Evolutionary conservation across 2,329 filamentous ascomycete species (phyloP).

Genomic region (Trichophyton rubrum): DNA sequence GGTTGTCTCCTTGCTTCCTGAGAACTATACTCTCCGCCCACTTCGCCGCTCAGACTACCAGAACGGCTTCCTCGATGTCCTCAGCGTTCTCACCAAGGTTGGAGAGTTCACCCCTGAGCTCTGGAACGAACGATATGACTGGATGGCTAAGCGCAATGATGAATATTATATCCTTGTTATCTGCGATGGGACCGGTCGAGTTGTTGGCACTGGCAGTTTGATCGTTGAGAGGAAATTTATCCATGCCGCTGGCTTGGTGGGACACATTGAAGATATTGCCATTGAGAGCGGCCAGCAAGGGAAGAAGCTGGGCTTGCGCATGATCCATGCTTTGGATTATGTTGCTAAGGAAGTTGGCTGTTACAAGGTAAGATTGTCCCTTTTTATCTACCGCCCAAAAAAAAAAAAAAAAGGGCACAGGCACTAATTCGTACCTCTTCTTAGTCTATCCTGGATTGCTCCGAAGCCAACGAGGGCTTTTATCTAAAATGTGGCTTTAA

Average conservation of each 20-base stretch:
- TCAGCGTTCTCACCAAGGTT: conserved; percentile 83
- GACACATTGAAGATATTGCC: conserved; percentile 96
- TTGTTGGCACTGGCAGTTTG: conserved; percentile 85
- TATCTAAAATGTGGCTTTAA: conserved; percentile 97
- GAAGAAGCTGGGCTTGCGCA: conserved; percentile 83
- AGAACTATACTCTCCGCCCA: conserved; percentile 71
- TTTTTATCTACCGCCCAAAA: background rate
- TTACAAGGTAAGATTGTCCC: conserved; percentile 54
- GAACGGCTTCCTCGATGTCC: conserved; percentile 75
- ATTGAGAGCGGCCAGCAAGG: conserved; percentile 92
- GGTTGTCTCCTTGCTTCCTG: conserved; percentile 59
- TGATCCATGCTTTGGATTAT: conserved; percentile 87
- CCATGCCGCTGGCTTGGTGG: conserved; percentile 47
- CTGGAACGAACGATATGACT: conserved; percentile 71
- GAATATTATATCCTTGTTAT: conserved; percentile 82
- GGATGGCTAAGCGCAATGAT: conserved; percentile 60
- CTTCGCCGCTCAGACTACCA: conserved; percentile 66
- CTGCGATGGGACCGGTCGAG: conserved; percentile 53
- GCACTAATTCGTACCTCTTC: background rate
- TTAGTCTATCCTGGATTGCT: conserved; percentile 88
- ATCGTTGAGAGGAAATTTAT: conserved; percentile 77
- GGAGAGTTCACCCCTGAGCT: conserved; percentile 66
- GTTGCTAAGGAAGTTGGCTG: conserved; percentile 81
- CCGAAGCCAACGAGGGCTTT: conserved; percentile 90
- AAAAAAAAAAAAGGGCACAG: background rate